Percentiles rank a stretch among this genome's conserved stretches.
These are phyloP conservation scores for Angomonas deanei DNA, from an alignment of 208 protist genomes.

Conservation along the genomic window DNA sequence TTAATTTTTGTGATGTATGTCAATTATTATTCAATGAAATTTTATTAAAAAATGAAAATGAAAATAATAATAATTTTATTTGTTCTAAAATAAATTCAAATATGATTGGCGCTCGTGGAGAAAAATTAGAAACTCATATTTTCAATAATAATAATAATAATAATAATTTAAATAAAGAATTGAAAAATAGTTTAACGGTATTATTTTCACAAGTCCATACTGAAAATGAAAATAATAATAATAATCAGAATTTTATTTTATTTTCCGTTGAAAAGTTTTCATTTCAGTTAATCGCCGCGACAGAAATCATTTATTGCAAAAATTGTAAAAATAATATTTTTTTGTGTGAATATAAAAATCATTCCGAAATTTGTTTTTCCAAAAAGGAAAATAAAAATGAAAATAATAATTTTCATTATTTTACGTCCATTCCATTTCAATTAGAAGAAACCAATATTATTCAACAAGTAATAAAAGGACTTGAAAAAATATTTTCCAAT, in stretches of 20 bases:
- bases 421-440: background rate
- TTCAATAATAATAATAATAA: background rate
- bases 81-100: background rate
- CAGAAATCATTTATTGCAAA: too few species aligned
- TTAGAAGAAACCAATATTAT: background rate
- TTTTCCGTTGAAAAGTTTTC: background rate
- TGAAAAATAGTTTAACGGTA: too few species aligned
- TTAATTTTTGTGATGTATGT: background rate
- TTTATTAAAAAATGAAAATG: background rate
- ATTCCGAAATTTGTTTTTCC: background rate
- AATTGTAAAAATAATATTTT: background rate
- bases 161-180: constrained; percentile 1
- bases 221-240: background rate
- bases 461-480: background rate
- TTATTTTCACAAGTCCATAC: too few species aligned
- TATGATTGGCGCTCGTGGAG: background rate
- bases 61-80: background rate
- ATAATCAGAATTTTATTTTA: background rate
- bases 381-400: background rate
- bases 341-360: background rate
- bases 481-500: constrained; percentile 1
- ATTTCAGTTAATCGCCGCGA: too few species aligned
- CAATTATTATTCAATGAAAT: background rate
- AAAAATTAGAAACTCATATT: background rate
- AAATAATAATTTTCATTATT: background rate